Conservation (phyloP, 2,329 filamentous ascomycete species). For the Paecilomyces fulvus region DNA sequence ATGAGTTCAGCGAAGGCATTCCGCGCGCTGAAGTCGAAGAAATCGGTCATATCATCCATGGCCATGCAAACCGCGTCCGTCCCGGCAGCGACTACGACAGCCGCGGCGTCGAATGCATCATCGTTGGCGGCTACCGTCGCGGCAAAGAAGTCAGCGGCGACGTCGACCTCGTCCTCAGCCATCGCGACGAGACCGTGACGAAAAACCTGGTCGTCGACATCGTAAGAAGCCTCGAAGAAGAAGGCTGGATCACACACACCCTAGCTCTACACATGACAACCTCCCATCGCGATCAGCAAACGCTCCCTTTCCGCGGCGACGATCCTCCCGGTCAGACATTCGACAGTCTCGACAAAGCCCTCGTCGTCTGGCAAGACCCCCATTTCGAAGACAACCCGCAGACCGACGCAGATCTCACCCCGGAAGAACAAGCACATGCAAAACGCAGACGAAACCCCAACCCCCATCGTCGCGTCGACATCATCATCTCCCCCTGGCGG, state of each 20-base stretch:
- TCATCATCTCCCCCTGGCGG: constrained; percentile 81
- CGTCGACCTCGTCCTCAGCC: constrained; percentile 77
- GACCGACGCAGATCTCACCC: constrained; percentile 2
- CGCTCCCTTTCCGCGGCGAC: constrained; percentile 45
- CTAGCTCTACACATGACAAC: constrained; percentile 61
- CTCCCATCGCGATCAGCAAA: constrained; percentile 63
- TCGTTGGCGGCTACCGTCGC: constrained; percentile 75
- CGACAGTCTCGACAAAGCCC: constrained; percentile 81
- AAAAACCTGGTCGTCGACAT: constrained; percentile 63
- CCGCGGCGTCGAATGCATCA: constrained; percentile 47
- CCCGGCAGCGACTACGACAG: constrained; percentile 32
- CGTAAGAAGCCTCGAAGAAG: constrained; percentile 59
- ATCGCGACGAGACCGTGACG: constrained; percentile 63
- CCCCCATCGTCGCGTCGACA: constrained; percentile 78
- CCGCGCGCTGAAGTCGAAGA: constrained; percentile 62
- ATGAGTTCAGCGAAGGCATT: constrained; percentile 68
- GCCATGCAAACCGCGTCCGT: constrained; percentile 58
- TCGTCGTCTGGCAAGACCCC: constrained; percentile 85
- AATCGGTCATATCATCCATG: constrained; percentile 57
- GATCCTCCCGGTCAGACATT: constrained; percentile 49
- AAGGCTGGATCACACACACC: constrained; percentile 70
- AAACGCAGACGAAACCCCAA: constrained; percentile 53
- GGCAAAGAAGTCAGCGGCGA: constrained; percentile 69
- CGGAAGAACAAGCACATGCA: constrained; percentile 2
- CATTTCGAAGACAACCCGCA: constrained; percentile 30